Conservation (phyloP, 768 basidiomycete species). For the Hygrophorus russula region DNA sequence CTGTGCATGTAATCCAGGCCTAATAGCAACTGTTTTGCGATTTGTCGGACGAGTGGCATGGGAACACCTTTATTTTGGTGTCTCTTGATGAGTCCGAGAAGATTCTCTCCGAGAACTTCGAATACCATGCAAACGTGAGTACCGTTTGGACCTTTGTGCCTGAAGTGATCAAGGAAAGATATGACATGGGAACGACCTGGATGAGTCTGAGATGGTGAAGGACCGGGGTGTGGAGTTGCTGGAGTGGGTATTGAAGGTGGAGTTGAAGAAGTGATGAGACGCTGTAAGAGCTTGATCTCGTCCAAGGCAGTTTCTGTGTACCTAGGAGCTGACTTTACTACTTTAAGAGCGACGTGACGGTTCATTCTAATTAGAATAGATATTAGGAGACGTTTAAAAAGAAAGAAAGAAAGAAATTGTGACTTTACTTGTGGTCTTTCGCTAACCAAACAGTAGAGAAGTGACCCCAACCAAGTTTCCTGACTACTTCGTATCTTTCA, state of each 20-base stretch:
- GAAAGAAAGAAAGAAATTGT: background rate
- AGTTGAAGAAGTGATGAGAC: constrained; percentile 76
- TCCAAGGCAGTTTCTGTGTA: constrained; percentile 98
- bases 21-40: constrained; percentile 91
- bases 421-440: constrained; percentile 59
- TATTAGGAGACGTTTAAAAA: background rate
- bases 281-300: constrained; percentile 96
- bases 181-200: constrained; percentile 92
- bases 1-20: constrained; percentile 98
- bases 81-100: constrained; percentile 92
- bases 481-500: constrained; percentile 78
- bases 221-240: constrained; percentile 36
- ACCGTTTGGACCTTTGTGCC: constrained; percentile 93
- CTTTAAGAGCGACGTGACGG: constrained; percentile 96
- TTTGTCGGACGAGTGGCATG: constrained; percentile 85
- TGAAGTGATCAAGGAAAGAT: constrained; percentile 94
- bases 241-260: constrained; percentile 39
- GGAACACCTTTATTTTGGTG: constrained; percentile 98
- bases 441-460: constrained; percentile 93
- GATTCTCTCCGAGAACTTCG: constrained; percentile 95
- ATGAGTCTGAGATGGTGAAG: constrained; percentile 59
- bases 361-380: constrained; percentile 51
- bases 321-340: constrained; percentile 93
- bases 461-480: constrained; percentile 95
- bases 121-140: constrained; percentile 99